These are phyloP conservation scores for Xylaria polymorpha DNA, from an alignment of 2,329 filamentous ascomycete species.

Conservation along the genomic window DNA sequence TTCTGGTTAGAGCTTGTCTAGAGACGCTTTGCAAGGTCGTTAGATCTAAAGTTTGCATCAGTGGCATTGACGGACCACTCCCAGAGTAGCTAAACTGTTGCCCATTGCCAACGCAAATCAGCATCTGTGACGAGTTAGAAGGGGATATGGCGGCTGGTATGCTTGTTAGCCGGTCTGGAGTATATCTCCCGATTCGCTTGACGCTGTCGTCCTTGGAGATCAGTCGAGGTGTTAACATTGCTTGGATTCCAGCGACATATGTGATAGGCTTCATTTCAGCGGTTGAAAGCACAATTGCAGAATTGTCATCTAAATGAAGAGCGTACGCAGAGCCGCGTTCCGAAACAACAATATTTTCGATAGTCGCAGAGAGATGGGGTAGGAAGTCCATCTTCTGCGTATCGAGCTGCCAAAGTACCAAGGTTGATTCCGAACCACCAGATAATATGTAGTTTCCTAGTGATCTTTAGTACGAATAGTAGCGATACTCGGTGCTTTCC, in stretches of 20 bases:
- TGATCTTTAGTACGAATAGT: conserved; percentile 35
- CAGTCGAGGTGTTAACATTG: conserved; percentile 62
- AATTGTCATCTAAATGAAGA: conserved; percentile 90
- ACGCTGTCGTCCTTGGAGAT: conserved; percentile 65
- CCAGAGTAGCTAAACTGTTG: conserved; percentile 67
- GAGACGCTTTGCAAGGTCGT: conserved; percentile 79
- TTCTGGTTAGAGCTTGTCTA: conserved; percentile 90
- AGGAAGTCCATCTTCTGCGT: conserved; percentile 85
- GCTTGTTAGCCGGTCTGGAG: conserved; percentile 57
- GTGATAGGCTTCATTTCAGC: conserved; percentile 86
- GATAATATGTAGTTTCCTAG: conserved; percentile 93
- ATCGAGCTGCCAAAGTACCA: conserved; percentile 94
- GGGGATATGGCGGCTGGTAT: conserved; percentile 74
- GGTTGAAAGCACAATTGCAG: conserved; percentile 88
- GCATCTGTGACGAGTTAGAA: conserved; percentile 69
- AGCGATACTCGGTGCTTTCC: conserved; percentile 14
- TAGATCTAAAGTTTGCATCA: conserved; percentile 88
- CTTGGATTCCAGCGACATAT: conserved; percentile 86
- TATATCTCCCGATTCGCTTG: conserved; percentile 61
- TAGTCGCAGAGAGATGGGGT: conserved; percentile 87
- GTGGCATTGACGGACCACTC: conserved; percentile 63
- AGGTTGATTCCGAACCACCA: conserved; percentile 87
- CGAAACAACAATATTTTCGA: conserved; percentile 88
- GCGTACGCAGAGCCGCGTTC: conserved; percentile 83
- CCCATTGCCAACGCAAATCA: conserved; percentile 74